Base-by-base conservation (phyloP, 768 basidiomycete genomes). In the Hygrocybe coccinea region DNA sequence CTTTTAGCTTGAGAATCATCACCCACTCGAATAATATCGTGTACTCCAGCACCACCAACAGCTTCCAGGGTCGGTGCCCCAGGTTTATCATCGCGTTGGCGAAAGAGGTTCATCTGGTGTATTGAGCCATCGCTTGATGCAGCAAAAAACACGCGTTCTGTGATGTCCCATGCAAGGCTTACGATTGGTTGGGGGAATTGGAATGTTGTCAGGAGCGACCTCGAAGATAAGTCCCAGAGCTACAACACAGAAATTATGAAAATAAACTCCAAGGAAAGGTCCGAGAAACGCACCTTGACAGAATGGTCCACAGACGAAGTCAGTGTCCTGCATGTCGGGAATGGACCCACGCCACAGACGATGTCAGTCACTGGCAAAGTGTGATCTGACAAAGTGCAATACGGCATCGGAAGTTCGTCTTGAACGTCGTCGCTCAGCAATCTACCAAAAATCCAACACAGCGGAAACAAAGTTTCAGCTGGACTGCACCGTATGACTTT, bases 101-200 rank as follows among this genome's bases (percentile, higher is more conserved):
- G 79, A 70, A 88, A 93, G 25, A 95, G 71, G 60, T 91, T 86
- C 60, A 89, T 80, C 67, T 90, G 87, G 69, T 89, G 82, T 62
- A 95, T 79, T 10, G 81, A 83, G 3, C 91, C 90, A 24, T 60
- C 59, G 47, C 86, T 78, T 0, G 91, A 91, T 9, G 85, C 88
- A 29, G 91, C 91, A 65, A 97, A 94, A 70, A 97, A 91, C 47
- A 87, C 74, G 22, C 95, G 82, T 72, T 97, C 95, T 0, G 86
- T 82, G n/a, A 80, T 64, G 62, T 97, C 94, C 79, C 89, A 87
- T 9, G 82, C 81, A 15, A 95, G 64, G 53, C 74, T 80, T 4
- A 80, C 72, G 34, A 95, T 84, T 1, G 89, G 80, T 54, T 84
- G 77, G 14, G 93, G 90, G 61, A 97, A 94, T 60, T 86, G 79